Conservation (phyloP, 768 basidiomycete species). For the Boletus subparvulus region DNA sequence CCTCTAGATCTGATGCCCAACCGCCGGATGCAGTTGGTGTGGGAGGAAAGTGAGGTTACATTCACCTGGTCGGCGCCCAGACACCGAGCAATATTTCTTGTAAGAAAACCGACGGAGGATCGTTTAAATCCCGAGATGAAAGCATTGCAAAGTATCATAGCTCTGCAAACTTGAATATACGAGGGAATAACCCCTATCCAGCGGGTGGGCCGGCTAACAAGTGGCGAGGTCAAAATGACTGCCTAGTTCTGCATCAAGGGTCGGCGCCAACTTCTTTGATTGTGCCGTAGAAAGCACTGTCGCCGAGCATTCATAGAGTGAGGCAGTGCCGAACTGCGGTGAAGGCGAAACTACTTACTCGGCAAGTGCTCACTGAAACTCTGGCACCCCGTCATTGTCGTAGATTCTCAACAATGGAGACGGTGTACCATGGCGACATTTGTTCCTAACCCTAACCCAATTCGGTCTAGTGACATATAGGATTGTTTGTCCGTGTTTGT, state of each 20-base stretch:
- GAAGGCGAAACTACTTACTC: background rate
- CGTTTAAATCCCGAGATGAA: background rate
- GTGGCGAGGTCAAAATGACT: background rate
- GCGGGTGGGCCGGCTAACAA: conserved; percentile 14
- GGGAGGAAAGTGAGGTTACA: background rate
- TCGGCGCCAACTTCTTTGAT: background rate
- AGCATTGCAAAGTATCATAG: background rate
- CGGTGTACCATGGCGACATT: conserved; percentile 13
- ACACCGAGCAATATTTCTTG: background rate
- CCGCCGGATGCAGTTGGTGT: too few relatives aligned
- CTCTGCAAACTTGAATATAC: background rate
- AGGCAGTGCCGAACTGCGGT: conserved; percentile 8
- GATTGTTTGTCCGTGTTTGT: conserved; percentile 27
- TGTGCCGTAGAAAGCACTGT: background rate
- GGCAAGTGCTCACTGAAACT: background rate
- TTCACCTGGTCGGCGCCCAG: too few relatives aligned
- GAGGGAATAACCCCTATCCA: background rate
- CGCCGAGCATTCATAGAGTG: background rate
- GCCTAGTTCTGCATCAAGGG: conserved; percentile 12
- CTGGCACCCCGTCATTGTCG: background rate
- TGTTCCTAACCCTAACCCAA: conserved; percentile 24
- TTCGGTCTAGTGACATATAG: background rate
- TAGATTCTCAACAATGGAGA: background rate
- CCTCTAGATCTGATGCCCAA: too few relatives aligned
- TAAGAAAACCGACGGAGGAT: background rate